phyloP scores from a whole-genome alignment of 805 yeast genomes.

The Lipomyces lipofer region DNA sequence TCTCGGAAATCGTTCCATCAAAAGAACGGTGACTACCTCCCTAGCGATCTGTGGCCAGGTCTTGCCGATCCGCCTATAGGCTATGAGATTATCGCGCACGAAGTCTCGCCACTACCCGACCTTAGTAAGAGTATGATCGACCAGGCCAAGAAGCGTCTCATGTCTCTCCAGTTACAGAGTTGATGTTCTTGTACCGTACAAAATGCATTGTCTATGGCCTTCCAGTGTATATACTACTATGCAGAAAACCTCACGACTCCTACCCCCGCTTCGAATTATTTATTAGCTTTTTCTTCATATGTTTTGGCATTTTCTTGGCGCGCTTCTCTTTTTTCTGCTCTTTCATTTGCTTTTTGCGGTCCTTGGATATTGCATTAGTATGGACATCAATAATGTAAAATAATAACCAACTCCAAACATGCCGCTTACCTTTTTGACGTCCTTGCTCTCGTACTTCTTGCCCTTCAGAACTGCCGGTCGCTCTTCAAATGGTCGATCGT shows the following conservation, averaged over 20 bases:
- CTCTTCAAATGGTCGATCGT: slow-evolving; percentile 47
- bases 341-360: slow-evolving; percentile 69
- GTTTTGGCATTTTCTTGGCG: slow-evolving; percentile 78
- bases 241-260: background rate
- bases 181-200: too few relatives aligned
- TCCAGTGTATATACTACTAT: background rate
- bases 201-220: too few relatives aligned
- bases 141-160: slow-evolving; percentile 19
- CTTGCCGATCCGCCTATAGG: slow-evolving; percentile 41
- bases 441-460: slow-evolving; percentile 78
- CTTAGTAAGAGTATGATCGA: slow-evolving; percentile 15
- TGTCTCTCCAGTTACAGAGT: too few relatives aligned
- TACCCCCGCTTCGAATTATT: slow-evolving; percentile 47
- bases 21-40: slow-evolving; percentile 56
- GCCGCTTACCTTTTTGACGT: slow-evolving; percentile 55
- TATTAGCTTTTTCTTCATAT: slow-evolving; percentile 72
- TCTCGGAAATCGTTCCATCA: slow-evolving; percentile 48
- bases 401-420: background rate
- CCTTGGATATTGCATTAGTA: slow-evolving; percentile 32
- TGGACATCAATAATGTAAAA: background rate
- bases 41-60: slow-evolving; percentile 54
- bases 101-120: slow-evolving; percentile 28
- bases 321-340: slow-evolving; percentile 77
- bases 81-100: slow-evolving; percentile 33
- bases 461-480: slow-evolving; percentile 51